Evolutionary conservation across 2,329 filamentous ascomycete species (phyloP), one percentile per base, ranked within the genome.

Genomic region (Alternaria panax): DNA sequence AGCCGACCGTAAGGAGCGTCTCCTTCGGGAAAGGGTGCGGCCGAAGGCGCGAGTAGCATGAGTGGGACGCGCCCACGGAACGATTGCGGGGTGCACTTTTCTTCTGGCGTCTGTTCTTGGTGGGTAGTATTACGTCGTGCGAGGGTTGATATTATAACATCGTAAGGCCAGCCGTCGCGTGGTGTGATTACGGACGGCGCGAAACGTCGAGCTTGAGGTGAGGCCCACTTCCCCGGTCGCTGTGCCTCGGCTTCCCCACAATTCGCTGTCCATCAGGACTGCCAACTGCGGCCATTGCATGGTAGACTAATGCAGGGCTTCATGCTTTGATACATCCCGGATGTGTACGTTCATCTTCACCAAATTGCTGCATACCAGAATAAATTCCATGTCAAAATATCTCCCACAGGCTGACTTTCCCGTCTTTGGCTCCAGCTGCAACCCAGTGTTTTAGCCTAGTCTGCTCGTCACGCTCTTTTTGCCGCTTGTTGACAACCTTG

Each of bases 401-500:
- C 80, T 97, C 92, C 95, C 95, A 99, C 67, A 99, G 81, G 74
- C 92, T 96, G 63, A 98, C 87, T 76, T 96, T 97, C 18, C 94
- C 95, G 80, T 98, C 95, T 77, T 98, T 99, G 55, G 92, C 91
- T 1, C 95, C 95, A 1, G 88, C 92, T 18, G 90, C 95, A 51
- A 98, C 77, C 93, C 94, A 98, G 77, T 98, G 94, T 24, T 90
- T 90, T 51, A 82, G 82, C 70, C 86, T 88, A 11, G 90, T 89
- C 68, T 87, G 88, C 45, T 76, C 69, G 24, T 77, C 77, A 22
- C 81, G 65, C 53, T 78, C 75, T 45, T 30, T 40, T n/a, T 36
- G 36, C 41, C 36, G 43, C 22, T 41, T 32, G 1, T 54, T 16
- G 40, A 11, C 34, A n/a, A 11, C 9, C 20, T 20, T 16, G 9